phyloP scores from a whole-genome alignment of 2,329 filamentous ascomycete species.

The Curvularia sp. region DNA sequence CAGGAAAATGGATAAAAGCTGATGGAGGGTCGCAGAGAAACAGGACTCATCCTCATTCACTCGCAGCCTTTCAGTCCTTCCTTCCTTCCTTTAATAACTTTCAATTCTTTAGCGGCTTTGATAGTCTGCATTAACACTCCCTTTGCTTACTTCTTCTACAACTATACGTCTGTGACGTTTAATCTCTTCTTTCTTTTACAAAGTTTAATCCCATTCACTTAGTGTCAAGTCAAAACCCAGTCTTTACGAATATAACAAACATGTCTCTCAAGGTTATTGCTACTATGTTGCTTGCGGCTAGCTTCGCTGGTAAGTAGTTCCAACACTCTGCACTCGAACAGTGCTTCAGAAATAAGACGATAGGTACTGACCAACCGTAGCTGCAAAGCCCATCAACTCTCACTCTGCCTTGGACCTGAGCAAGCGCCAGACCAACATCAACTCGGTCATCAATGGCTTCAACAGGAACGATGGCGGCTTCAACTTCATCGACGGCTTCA shows the following conservation, averaged over 20 bases:
- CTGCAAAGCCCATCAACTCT: conserved; percentile 37
- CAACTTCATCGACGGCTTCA: conserved; percentile 44
- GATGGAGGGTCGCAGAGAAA: conserved; percentile 23
- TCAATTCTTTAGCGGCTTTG: conserved; percentile 44
- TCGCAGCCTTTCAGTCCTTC: conserved; percentile 21
- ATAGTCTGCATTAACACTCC: conserved; percentile 42
- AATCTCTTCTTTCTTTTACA: conserved; percentile 30
- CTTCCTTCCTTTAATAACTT: conserved; percentile 32
- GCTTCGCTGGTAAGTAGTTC: conserved; percentile 40
- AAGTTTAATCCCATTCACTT: conserved; percentile 35
- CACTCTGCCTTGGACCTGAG: conserved; percentile 22
- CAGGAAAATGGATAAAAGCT: conserved; percentile 37
- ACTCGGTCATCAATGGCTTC: conserved; percentile 29
- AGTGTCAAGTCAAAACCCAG: conserved; percentile 31
- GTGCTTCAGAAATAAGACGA: not conserved
- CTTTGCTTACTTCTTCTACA: conserved; percentile 22
- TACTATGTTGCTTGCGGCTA: conserved; percentile 42
- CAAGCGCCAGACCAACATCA: conserved; percentile 26
- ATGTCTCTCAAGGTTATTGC: conserved; percentile 42
- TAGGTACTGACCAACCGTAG: conserved; percentile 27
- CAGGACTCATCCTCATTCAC: conserved; percentile 24
- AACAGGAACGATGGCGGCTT: conserved; percentile 32
- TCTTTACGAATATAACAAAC: conserved; percentile 20
- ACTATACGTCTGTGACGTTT: conserved; percentile 45
- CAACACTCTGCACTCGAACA: not conserved